Evolutionary conservation across 768 basidiomycete genomes (phyloP).

Genomic region (Udeniomyces megalosporus): DNA sequence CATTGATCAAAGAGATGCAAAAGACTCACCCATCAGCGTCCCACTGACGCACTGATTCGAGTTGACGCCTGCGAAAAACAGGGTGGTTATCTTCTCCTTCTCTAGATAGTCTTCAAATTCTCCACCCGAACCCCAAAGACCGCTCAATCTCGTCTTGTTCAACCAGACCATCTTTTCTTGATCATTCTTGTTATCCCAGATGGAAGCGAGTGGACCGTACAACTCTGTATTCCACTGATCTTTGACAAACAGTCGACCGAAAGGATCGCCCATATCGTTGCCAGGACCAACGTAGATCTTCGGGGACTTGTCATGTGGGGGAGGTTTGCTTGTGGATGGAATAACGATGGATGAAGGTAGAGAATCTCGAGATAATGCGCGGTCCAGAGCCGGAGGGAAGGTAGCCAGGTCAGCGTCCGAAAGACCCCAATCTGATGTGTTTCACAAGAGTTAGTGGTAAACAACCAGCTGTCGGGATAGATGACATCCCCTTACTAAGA

Average conservation of each 20-base stretch:
- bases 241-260: background rate
- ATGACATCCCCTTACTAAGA: background rate
- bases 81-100: background rate
- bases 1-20: background rate
- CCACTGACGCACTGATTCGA: slow-evolving; percentile 9
- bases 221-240: slow-evolving; percentile 12
- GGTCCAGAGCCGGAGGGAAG: slow-evolving; percentile 8
- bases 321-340: too few relatives aligned
- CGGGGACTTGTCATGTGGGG: background rate
- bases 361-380: background rate
- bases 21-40: background rate
- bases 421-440: slow-evolving; percentile 4
- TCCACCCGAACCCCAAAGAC: background rate
- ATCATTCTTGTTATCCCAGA: background rate
- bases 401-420: slow-evolving; percentile 2
- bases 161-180: background rate
- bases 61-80: slow-evolving; percentile 11
- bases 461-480: background rate
- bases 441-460: background rate
- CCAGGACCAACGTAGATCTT: background rate
- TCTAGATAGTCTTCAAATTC: slow-evolving; percentile 4
- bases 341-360: background rate
- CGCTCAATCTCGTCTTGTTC: background rate
- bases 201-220: background rate
- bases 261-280: slow-evolving; percentile 6